phyloP scores from a whole-genome alignment of 495 filamentous ascomycete species.

The Cercophora sp. region DNA sequence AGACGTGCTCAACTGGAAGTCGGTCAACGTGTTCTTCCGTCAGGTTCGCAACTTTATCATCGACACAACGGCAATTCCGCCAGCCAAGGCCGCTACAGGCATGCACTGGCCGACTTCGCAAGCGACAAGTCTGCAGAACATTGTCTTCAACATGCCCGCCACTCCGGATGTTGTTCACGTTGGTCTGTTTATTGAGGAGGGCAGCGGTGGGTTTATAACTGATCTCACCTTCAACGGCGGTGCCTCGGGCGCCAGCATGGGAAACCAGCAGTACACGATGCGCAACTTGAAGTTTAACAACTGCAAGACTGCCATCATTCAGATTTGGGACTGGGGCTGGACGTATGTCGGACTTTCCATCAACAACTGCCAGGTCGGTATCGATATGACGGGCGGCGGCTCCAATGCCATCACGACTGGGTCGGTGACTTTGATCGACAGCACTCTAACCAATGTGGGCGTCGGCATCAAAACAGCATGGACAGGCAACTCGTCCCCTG shows the following conservation, averaged over 20 bases:
- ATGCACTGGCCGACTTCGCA: slow-evolving; percentile 81
- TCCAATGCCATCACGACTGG: slow-evolving; percentile 48
- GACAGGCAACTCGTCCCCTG: slow-evolving; percentile 42
- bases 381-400: slow-evolving; percentile 56
- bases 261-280: slow-evolving; percentile 82
- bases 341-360: slow-evolving; percentile 57
- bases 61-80: slow-evolving; percentile 61
- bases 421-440: slow-evolving; percentile 64
- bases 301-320: slow-evolving; percentile 54
- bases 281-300: slow-evolving; percentile 64
- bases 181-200: slow-evolving; percentile 72
- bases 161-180: slow-evolving; percentile 58
- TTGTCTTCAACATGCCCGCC: slow-evolving; percentile 67
- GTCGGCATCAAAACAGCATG: slow-evolving; percentile 67
- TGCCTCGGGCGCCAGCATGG: slow-evolving; percentile 57
- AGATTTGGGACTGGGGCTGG: slow-evolving; percentile 54
- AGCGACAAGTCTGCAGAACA: slow-evolving; percentile 73
- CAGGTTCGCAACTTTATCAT: slow-evolving; percentile 75
- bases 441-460: slow-evolving; percentile 63
- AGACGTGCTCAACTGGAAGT: slow-evolving; percentile 44
- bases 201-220: slow-evolving; percentile 62
- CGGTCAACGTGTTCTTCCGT: slow-evolving; percentile 73
- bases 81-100: slow-evolving; percentile 50
- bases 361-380: slow-evolving; percentile 58
- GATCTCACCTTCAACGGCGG: slow-evolving; percentile 69